Conservation (phyloP, 179 eudicot species). For the Pouteria campechiana region DNA sequence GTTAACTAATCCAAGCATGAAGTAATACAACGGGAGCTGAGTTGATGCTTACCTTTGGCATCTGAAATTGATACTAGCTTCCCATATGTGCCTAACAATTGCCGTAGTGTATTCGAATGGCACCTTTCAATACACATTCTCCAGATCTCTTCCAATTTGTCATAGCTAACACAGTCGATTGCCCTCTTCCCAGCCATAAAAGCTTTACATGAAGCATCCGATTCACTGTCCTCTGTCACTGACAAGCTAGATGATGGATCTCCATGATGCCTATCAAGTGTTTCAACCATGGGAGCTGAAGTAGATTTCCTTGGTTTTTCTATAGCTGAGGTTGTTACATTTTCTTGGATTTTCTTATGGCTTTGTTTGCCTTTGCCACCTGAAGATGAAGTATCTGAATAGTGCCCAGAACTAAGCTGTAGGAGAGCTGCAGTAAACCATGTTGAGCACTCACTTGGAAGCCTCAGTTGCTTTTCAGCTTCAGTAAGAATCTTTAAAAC, state of each 20-base stretch:
- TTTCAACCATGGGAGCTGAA: too few relatives aligned
- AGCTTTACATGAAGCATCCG: slow-evolving; percentile 22
- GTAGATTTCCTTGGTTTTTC: too few relatives aligned
- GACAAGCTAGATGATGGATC: too few relatives aligned
- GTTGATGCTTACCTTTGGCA: slow-evolving; percentile 86
- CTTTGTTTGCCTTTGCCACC: too few relatives aligned
- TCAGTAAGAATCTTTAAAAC: slow-evolving; percentile 79
- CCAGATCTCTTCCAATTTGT: slow-evolving; percentile 69
- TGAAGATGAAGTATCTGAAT: too few relatives aligned
- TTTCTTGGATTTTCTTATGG: too few relatives aligned
- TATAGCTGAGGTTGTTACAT: too few relatives aligned
- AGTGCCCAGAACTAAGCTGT: slow-evolving; percentile 61
- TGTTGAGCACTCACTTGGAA: slow-evolving; percentile 71
- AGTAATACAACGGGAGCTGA: too few relatives aligned
- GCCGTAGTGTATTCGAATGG: slow-evolving; percentile 79
- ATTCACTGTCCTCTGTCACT: too few relatives aligned
- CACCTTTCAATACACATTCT: slow-evolving; percentile 72
- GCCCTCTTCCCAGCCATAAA: slow-evolving; percentile 12
- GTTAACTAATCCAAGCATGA: too few relatives aligned
- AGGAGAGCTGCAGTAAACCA: slow-evolving; percentile 92
- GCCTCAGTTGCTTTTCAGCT: slow-evolving; percentile 80
- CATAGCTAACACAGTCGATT: slow-evolving; percentile 21
- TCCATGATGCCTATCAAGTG: too few relatives aligned
- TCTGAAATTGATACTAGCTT: slow-evolving; percentile 76
- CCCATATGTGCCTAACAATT: slow-evolving; percentile 66